A percentile compares a stretch with the other conserved stretches of the same genome.
phyloP scores from a whole-genome alignment of 192 early-diverging fungal species.

The Coemansia asiatica region DNA sequence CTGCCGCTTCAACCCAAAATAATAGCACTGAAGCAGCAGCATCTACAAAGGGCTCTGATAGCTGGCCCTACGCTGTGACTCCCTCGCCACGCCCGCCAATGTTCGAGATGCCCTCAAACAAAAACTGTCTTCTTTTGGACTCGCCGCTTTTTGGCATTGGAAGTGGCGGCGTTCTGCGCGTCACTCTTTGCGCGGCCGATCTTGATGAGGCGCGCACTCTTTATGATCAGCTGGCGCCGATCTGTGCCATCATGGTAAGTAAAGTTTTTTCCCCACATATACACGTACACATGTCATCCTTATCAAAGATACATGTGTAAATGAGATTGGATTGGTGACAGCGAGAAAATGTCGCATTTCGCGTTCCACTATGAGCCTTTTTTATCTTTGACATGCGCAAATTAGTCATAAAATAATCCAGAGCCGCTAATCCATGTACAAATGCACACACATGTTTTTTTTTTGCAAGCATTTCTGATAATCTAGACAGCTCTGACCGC shows the following conservation, averaged over 20 bases:
- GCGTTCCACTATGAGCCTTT: no score
- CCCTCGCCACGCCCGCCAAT: slow-evolving; percentile 11
- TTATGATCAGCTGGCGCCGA: slow-evolving; percentile 90
- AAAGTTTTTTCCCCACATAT: not conserved
- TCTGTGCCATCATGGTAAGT: slow-evolving; percentile 85
- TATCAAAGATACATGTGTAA: no score
- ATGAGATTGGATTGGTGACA: no score
- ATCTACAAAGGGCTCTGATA: not conserved
- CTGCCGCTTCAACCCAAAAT: slow-evolving; percentile 2
- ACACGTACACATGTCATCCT: no score
- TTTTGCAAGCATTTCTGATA: not conserved
- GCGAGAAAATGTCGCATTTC: no score
- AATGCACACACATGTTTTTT: not conserved
- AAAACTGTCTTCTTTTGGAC: slow-evolving; percentile 89
- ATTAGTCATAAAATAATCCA: not conserved
- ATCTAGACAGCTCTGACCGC: slow-evolving; percentile 82
- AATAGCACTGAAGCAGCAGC: not conserved
- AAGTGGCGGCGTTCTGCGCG: slow-evolving; percentile 86
- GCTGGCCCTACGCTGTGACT: slow-evolving; percentile 4
- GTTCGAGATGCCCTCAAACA: slow-evolving; percentile 26
- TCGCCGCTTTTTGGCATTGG: slow-evolving; percentile 98
- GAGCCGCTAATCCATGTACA: not conserved
- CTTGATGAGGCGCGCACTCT: slow-evolving; percentile 88
- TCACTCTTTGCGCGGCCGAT: slow-evolving; percentile 94
- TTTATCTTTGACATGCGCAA: no score